Evolutionary conservation across 768 basidiomycete genomes (phyloP), one percentile per base, ranked within the genome.

Genomic region (Boletus rubropictus): DNA sequence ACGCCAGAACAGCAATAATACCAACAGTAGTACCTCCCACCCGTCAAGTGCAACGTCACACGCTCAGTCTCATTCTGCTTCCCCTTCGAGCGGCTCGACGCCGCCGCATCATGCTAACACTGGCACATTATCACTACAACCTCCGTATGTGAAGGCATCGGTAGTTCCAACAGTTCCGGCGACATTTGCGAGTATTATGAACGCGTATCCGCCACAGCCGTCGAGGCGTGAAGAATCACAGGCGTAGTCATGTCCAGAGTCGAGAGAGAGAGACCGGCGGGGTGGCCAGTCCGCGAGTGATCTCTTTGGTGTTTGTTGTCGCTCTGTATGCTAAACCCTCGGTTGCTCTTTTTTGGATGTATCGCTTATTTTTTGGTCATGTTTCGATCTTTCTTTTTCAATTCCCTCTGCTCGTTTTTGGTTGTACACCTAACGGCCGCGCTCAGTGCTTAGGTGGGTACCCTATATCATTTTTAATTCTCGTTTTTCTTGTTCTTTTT

Each of bases 111-210:
- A 39, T 18, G 22, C 56, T 4, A 59, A 63, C 10, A 10, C 29
- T 14, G n/a, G 17, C 9, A n/a, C 54, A 17, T n/a, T n/a, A n/a
- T n/a, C n/a, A n/a, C n/a, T n/a, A n/a, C 66, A 67, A 29, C 42
- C 48, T 9, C 49, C 52, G 11, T 59, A 66, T 40, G 40, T 15
- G 20, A 60, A 47, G 31, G 25, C 46, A 27, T 42, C 55, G 2
- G 48, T 56, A 40, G 47, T 63, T 22, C 64, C 62, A 18, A 54
- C 69, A 0, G 67, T 76, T 8, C 74, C 79, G 2, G 68, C 80
- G 22, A 76, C 81, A 44, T 78, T 84, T 59, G 84, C 81, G 28
- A 80, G 76, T 49, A 82, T 86, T 52, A 80, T 86, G 81, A 78
- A 81, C 54, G 81, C 82, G n/a, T 84, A 82, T 60, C 73, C 80